These are phyloP conservation scores for Ophiocytium majus DNA, from an alignment of 352 stramenopile species.

Conservation along the genomic window DNA sequence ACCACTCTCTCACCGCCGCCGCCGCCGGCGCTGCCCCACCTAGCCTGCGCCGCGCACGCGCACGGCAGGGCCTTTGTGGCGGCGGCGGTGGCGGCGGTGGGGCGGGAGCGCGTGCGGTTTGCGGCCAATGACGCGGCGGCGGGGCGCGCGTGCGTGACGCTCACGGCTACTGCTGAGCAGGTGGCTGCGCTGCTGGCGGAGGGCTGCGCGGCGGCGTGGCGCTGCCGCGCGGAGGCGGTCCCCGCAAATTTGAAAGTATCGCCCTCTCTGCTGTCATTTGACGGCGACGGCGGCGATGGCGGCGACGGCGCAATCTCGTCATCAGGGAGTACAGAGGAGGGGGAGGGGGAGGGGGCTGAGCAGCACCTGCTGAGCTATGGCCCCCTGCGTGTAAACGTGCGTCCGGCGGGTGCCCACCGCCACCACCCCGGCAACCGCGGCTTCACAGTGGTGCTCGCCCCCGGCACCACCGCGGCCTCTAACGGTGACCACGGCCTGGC, in stretches of 20 bases:
- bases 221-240: not conserved
- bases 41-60: not conserved
- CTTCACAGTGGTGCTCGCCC: not conserved
- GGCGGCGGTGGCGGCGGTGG: not conserved
- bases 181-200: not conserved
- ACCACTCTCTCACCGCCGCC: not conserved
- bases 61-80: not conserved
- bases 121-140: not conserved
- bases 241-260: constrained; percentile 5
- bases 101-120: not conserved
- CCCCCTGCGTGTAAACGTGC: not conserved
- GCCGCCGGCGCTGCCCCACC: not conserved
- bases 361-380: not conserved
- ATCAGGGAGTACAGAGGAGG: too few relatives aligned
- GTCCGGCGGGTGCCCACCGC: not conserved
- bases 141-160: not conserved
- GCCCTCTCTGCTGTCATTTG: not conserved
- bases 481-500: not conserved
- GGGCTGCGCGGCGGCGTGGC: not conserved
- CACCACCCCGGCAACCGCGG: not conserved
- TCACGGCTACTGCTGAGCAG: not conserved
- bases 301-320: not conserved
- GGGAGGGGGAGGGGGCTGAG: not conserved
- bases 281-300: not conserved
- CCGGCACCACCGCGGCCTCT: not conserved